Evolutionary conservation across 345 rosid species (phyloP), one percentile per base, ranked within the genome.

Genomic region (Ricinus communis): DNA sequence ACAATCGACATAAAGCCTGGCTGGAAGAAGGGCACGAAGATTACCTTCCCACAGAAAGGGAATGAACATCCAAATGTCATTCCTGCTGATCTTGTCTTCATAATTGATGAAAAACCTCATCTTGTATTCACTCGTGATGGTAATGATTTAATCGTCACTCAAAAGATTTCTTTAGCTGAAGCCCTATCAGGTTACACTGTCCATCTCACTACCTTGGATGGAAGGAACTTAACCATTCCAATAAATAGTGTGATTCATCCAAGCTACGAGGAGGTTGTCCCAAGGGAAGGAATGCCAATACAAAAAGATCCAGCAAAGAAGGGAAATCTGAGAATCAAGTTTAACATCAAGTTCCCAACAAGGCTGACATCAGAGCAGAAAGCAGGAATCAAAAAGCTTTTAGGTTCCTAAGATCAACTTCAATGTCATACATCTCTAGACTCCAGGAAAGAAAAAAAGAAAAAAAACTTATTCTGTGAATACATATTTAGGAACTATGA

Each of bases 1-100:
- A 55, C 74, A 36, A 69, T 75, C 16, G 70, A 75, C 21, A 46
- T 75, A 62, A 75, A 75, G 59, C 79, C 79, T 0, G 79, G 79
- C 5, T 75, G 79, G 74, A 75, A 75, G 70, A 75, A 75, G 25
- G 79, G 79, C 36, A 75, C 79, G 7, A 75, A 75, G 60, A 69
- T 75, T 51, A 75, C 79, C 27, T 69, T 69, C 16, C 74, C 74
- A 5, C 73, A 75, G 43, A 75, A 70, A 69, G 79, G 79, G 22
- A 75, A 75, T 18, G 66, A 75, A 7, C 66, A 63, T 30, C 71
- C 55, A 16, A 64, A 64, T 50, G 11, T 57, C 5, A 49, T 64
- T 41, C 71, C 79, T 2, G 53, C 79, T 0, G 79, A 75, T 50
- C 74, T 75, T 5, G 66, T 75, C 13, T 64, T 75, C 74, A 56